Evolutionary conservation across 169 alveolate species (phyloP).

Genomic region (Eimeria zaria): DNA sequence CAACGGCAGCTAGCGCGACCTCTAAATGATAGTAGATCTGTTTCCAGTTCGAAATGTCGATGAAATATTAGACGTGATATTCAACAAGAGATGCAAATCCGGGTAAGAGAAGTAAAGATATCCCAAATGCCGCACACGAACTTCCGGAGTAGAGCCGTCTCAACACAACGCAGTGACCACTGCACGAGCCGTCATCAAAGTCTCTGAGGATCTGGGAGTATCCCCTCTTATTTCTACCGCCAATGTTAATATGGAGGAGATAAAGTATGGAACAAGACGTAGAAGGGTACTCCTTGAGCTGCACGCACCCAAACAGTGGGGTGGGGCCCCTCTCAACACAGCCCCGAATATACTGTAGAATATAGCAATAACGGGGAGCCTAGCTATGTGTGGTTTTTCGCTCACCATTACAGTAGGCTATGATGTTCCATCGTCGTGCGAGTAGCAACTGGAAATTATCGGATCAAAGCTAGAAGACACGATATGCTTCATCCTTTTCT

Average conservation of each 20-base stretch:
- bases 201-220: background rate
- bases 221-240: background rate
- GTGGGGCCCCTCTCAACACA: constrained; percentile 35
- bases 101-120: background rate
- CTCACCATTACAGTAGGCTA: background rate
- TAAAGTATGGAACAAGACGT: background rate
- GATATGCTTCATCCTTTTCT: background rate
- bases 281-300: background rate
- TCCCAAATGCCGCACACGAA: background rate
- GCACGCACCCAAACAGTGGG: constrained; percentile 23
- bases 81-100: background rate
- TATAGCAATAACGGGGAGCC: background rate
- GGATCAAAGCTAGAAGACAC: background rate
- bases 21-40: background rate
- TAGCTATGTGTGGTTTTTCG: background rate
- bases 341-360: background rate
- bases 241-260: background rate
- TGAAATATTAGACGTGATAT: background rate
- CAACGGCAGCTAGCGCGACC: background rate
- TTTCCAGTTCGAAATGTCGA: background rate
- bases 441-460: background rate
- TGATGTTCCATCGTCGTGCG: background rate
- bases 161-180: background rate
- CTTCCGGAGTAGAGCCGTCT: background rate
- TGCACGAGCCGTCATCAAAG: background rate